phyloP scores from a whole-genome alignment of 371 early-diverging fungal genomes.

The Rhizopus microsporus region DNA sequence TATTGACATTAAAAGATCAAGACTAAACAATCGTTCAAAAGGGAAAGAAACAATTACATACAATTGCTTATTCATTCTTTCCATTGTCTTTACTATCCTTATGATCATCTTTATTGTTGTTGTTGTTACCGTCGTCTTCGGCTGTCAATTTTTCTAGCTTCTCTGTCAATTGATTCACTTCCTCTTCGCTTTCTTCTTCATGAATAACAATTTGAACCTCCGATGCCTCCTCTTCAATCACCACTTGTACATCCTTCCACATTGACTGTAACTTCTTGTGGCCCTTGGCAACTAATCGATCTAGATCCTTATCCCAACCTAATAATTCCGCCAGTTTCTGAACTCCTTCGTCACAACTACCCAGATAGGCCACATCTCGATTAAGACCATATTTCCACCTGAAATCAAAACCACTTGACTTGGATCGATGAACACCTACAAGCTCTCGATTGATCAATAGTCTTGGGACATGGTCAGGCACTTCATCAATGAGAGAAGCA shows the following conservation, averaged over 20 bases:
- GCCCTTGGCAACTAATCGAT: slow-evolving; percentile 31
- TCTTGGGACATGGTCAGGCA: slow-evolving; percentile 68
- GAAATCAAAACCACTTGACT: slow-evolving; percentile 80
- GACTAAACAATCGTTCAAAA: no score
- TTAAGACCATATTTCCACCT: slow-evolving; percentile 64
- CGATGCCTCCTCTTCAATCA: slow-evolving; percentile 38
- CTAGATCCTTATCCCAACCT: slow-evolving; percentile 51
- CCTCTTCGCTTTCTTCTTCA: slow-evolving; percentile 31
- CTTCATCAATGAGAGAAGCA: slow-evolving; percentile 72
- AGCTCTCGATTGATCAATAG: slow-evolving; percentile 85
- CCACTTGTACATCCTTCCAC: slow-evolving; percentile 44
- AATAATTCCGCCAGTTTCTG: slow-evolving; percentile 49
- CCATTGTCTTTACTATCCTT: slow-evolving; percentile 7
- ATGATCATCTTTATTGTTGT: slow-evolving; percentile 10
- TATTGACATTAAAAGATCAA: no score
- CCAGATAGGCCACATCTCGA: slow-evolving; percentile 76
- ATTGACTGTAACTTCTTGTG: slow-evolving; percentile 48
- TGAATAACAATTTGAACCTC: slow-evolving; percentile 15
- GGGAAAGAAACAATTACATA: no score
- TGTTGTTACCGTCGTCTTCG: slow-evolving; percentile 1
- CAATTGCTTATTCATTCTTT: background rate
- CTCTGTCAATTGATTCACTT: slow-evolving; percentile 37
- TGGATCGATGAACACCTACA: slow-evolving; percentile 61
- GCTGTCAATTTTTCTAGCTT: slow-evolving; percentile 35
- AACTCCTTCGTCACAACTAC: slow-evolving; percentile 83